phyloP scores from a whole-genome alignment of 768 basidiomycete species.

The Cystoderma amianthinum region DNA sequence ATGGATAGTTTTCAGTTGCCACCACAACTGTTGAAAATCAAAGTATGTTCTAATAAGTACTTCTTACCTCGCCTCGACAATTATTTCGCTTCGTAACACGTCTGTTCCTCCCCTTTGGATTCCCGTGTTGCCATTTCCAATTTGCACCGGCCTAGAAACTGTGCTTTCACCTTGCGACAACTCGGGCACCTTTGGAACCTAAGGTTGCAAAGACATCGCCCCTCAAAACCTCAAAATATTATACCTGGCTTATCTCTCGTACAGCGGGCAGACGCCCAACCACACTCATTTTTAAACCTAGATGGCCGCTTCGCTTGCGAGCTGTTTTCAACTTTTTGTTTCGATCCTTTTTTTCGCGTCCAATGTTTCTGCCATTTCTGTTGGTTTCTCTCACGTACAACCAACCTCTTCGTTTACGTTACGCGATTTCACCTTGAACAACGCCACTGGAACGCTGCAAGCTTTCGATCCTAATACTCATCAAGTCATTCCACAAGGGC shows the following conservation, averaged over 20 bases:
- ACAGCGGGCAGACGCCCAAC: not conserved
- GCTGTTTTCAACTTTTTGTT: not conserved
- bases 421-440: constrained; percentile 13
- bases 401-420: not conserved
- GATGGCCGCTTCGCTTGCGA: not conserved
- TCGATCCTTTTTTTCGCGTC: not conserved
- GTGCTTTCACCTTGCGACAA: not conserved
- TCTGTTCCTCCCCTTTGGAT: not conserved
- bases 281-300: not conserved
- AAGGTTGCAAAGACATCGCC: not conserved
- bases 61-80: too few relatives aligned
- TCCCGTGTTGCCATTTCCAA: not conserved
- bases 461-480: constrained; percentile 39
- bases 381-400: too few relatives aligned
- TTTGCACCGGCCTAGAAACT: not conserved
- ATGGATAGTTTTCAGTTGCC: not conserved
- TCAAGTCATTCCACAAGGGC: constrained; percentile 41
- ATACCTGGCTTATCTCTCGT: not conserved
- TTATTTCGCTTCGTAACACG: too few relatives aligned
- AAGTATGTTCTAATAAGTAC: not conserved
- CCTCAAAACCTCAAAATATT: not conserved
- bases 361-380: not conserved
- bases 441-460: constrained; percentile 28
- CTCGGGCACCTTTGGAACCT: not conserved
- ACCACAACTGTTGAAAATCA: not conserved